Percentiles rank a stretch among this genome's conserved stretches.
Conservation (phyloP, 2,329 filamentous ascomycete genomes). For the Fusarium solani-melongenae region DNA sequence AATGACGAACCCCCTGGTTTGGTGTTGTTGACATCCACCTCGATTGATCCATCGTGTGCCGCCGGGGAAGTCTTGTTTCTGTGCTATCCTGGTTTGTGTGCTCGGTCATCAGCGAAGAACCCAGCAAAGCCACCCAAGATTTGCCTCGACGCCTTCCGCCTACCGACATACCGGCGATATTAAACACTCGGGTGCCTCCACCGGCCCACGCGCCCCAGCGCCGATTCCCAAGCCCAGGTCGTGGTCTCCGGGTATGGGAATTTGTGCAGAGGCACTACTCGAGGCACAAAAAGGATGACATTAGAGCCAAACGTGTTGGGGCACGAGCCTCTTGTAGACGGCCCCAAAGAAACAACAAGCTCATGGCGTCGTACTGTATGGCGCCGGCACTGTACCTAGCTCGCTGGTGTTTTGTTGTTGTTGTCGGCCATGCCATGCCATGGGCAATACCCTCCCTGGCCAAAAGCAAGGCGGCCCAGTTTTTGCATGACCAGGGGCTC, state of each 20-base stretch:
- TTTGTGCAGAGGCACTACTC: slow-evolving; percentile 6
- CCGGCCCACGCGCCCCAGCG: slow-evolving; percentile 10
- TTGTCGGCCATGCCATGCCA: slow-evolving; percentile 3
- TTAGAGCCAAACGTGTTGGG: slow-evolving; percentile 3
- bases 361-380: slow-evolving; percentile 15
- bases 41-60: slow-evolving; percentile 21
- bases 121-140: slow-evolving; percentile 18
- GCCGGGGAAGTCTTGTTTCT: slow-evolving; percentile 24
- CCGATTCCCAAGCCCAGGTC: slow-evolving; percentile 8
- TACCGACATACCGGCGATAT: slow-evolving; percentile 26
- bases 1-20: slow-evolving; percentile 26
- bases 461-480: slow-evolving; percentile 29
- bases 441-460: slow-evolving; percentile 33
- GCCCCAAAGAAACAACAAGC: slow-evolving; percentile 22
- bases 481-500: slow-evolving; percentile 31
- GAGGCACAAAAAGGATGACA: background rate
- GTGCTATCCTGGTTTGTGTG: slow-evolving; percentile 22
- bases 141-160: slow-evolving; percentile 22
- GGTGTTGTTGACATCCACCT: slow-evolving; percentile 35
- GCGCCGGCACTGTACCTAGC: slow-evolving; percentile 18
- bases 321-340: slow-evolving; percentile 34
- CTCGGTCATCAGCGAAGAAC: slow-evolving; percentile 31
- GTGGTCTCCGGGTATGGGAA: slow-evolving; percentile 5
- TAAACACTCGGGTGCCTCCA: slow-evolving; percentile 21
- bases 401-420: background rate